Base-by-base conservation (phyloP, 2,329 filamentous ascomycete species). In the Sclerotiophoma versabilis region DNA sequence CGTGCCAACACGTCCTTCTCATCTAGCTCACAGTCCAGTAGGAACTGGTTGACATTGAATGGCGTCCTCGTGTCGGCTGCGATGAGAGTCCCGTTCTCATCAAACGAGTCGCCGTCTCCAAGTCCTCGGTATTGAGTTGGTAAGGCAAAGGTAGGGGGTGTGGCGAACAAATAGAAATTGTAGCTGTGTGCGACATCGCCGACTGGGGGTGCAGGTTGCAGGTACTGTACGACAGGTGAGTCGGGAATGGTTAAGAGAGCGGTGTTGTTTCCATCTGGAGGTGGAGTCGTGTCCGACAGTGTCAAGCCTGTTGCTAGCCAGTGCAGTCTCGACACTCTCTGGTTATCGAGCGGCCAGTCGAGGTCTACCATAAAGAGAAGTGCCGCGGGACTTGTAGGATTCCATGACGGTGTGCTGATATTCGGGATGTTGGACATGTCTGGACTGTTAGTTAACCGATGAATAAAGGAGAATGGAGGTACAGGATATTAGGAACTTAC, bases 41-140 rank as follows among this genome's bases (percentile, higher is more conserved):
- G 60, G 50, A 78, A 78, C 17, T 62, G 59, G 5, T 49, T 55
- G 0, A 73, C 57, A 49, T 77, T 66, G 49, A 78, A 79, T 12
- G 70, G 68, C 0, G 68, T 49, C 12, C 72, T 43, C 25, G 12
- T 55, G 26, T 41, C 54, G 58, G 45, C 65, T 7, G 14, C 19
- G 10, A 20, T 22, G 5, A 44, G 9, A 2, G 19, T 33, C 8
- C 41, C 41, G 14, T 44, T 25, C 19, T 44, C 41, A 17, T 44
- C 41, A 11, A 20, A 5, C 4, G 29, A 10, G 29, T 44, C 41
- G 17, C 19, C 41, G 3, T 15, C 27, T 6, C 17, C 41, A 14
- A 63, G 49, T 7, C 63, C 11, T 58, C 50, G 17, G 57, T 78
- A 54, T 61, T 70, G 1, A 10, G 41, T 34, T 6, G 66, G 64